Evolutionary conservation across 495 filamentous ascomycete species (phyloP).

Genomic region (Apodospora peruviana): DNA sequence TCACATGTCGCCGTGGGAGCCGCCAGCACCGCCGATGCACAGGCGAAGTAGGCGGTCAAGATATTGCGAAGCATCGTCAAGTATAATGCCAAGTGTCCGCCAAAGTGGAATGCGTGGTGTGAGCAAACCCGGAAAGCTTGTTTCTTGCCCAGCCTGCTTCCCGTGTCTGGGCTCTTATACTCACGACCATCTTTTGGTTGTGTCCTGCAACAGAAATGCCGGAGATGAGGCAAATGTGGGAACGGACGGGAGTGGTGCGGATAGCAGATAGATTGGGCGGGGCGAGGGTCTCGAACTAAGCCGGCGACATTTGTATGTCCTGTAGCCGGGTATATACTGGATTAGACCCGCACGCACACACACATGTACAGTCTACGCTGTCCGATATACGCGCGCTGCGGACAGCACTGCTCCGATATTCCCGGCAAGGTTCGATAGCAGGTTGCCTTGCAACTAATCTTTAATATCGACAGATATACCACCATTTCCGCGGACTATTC

Average conservation of each 20-base stretch:
- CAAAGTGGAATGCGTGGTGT: not conserved
- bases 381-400: no score
- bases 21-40: not conserved
- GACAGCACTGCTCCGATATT: no score
- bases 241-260: not conserved
- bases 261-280: not conserved
- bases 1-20: conserved; percentile 10
- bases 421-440: no score
- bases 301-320: no score
- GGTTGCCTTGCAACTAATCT: no score
- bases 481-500: not conserved
- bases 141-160: not conserved
- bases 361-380: no score
- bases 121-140: not conserved
- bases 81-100: not conserved
- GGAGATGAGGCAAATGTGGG: not conserved
- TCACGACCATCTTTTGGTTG: not conserved
- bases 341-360: no score
- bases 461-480: no score
- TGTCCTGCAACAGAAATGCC: not conserved
- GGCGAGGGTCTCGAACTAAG: no score
- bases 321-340: no score
- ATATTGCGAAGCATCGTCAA: not conserved
- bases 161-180: not conserved
- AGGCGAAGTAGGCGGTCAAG: not conserved